These are phyloP conservation scores for Penicillium brevicompactum DNA, from an alignment of 2,329 filamentous ascomycete genomes.

Conservation along the genomic window DNA sequence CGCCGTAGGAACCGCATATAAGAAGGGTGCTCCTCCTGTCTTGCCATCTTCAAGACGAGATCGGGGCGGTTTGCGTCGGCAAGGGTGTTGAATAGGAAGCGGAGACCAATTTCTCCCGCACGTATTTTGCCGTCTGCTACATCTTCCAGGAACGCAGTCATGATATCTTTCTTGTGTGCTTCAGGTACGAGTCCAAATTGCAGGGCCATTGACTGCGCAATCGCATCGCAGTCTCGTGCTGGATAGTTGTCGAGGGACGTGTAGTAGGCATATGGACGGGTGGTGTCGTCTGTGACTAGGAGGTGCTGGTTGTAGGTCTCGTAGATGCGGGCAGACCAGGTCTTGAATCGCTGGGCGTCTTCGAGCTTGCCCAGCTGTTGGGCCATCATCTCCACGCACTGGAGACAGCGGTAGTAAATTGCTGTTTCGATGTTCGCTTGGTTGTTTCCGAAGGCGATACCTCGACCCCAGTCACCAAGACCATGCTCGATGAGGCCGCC, in stretches of 20 bases:
- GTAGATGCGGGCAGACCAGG: constrained; percentile 23
- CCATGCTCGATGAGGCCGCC: constrained; percentile 28
- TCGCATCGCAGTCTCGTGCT: constrained; percentile 18
- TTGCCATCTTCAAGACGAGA: constrained; percentile 38
- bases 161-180: constrained; percentile 17
- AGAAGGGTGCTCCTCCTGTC: constrained; percentile 51
- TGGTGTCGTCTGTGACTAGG: constrained; percentile 18
- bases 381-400: constrained; percentile 27
- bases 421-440: constrained; percentile 31
- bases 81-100: constrained; percentile 25
- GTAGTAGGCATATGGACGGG: constrained; percentile 22
- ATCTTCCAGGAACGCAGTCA: constrained; percentile 23
- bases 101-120: constrained; percentile 26
- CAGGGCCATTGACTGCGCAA: constrained; percentile 25
- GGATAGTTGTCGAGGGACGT: constrained; percentile 25
- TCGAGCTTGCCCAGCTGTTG: constrained; percentile 18
- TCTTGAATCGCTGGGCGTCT: constrained; percentile 16
- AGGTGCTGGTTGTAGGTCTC: constrained; percentile 23
- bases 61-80: constrained; percentile 24
- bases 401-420: constrained; percentile 28
- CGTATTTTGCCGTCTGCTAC: constrained; percentile 19
- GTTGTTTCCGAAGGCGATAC: constrained; percentile 29
- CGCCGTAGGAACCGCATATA: constrained; percentile 52
- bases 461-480: constrained; percentile 27
- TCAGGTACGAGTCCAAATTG: constrained; percentile 23